Base-by-base conservation (phyloP, 345 rosid species). In the Durio zibethinus region DNA sequence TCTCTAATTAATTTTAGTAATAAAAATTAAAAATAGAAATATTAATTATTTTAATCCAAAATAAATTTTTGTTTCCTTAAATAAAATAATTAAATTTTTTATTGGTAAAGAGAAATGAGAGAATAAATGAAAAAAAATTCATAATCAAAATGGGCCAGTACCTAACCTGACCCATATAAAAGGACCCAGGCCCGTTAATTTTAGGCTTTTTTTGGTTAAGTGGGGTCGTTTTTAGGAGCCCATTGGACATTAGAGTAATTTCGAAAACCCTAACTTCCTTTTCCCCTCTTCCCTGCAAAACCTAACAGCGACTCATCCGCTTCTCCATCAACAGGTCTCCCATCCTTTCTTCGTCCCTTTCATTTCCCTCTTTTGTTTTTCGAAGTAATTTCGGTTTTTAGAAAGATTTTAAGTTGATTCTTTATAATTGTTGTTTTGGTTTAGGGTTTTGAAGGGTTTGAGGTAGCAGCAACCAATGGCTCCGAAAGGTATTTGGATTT, bases 261-360 rank as follows among this genome's bases (percentile, higher is more conserved):
- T 25, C 53, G 27, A 2, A 1, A 84, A 77, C 84, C 88, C 85
- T 76, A 50, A 50, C 64, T 38, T 43, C 50, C 7, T 18, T 42
- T 56, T 2, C 5, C 4, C 27, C 7, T 33, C 20, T 47, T 45
- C 42, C 59, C n/a, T 25, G 16, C 84, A 76, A 82, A 82, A 77
- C 84, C 87, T 86, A 79, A 82, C 72, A 35, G 72, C 84, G 67
- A 79, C 71, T 16, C 21, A 50, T 78, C 84, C 38, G 66, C 78
- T 40, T 27, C 50, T 20, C 12, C 47, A 65, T n/a, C 53, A 6
- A 8, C 84, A 82, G 88, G 90, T 83, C 16, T 53, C 2, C 36
- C 18, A 23, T 21, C 21, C 9, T 42, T 3, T 29, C 40, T 23
- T 7, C 59, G 35, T 43, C 2, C 1, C 12, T 31, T 25, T 10